These are phyloP conservation scores for Tanacetum coccineum DNA, from an alignment of 129 eudicot species.

Conservation along the genomic window DNA sequence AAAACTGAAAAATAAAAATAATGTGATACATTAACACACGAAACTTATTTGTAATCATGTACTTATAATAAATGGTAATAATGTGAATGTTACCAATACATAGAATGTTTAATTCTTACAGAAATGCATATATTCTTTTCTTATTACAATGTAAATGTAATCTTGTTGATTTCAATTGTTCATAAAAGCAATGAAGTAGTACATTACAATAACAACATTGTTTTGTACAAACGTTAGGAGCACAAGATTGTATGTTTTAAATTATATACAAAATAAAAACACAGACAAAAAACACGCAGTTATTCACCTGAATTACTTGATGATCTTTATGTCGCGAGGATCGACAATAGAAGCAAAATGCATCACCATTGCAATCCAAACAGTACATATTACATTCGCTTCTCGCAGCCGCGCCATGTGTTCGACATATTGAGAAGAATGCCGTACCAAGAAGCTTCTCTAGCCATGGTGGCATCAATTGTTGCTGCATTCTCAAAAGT, in stretches of 20 bases:
- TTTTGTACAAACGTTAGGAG: conserved; percentile 20
- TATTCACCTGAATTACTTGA: conserved; percentile 80
- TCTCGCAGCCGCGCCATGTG: conserved; percentile 76
- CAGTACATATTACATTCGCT: conserved; percentile 97
- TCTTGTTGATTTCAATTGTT: neutral
- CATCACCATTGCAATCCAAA: conserved; percentile 65
- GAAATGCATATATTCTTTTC: conserved; percentile 1
- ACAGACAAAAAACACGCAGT: neutral
- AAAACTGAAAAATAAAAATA: neutral
- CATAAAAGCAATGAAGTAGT: conserved; percentile 16
- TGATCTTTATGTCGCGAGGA: conserved; percentile 90
- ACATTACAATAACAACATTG: conserved; percentile 12
- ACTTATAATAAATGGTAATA: neutral
- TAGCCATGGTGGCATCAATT: conserved; percentile 83
- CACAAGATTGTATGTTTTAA: conserved; percentile 11
- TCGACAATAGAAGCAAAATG: conserved; percentile 92
- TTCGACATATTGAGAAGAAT: conserved; percentile 70
- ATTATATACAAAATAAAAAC: neutral
- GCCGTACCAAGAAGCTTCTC: conserved; percentile 59
- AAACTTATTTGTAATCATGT: neutral
- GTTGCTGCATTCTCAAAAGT: conserved; percentile 30
- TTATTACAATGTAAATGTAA: neutral
- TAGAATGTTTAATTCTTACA: neutral
- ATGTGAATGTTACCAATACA: conserved; percentile 10
- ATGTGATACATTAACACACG: neutral